Conservation (phyloP, 306 rosid genomes). For the Carpinus fangiana region DNA sequence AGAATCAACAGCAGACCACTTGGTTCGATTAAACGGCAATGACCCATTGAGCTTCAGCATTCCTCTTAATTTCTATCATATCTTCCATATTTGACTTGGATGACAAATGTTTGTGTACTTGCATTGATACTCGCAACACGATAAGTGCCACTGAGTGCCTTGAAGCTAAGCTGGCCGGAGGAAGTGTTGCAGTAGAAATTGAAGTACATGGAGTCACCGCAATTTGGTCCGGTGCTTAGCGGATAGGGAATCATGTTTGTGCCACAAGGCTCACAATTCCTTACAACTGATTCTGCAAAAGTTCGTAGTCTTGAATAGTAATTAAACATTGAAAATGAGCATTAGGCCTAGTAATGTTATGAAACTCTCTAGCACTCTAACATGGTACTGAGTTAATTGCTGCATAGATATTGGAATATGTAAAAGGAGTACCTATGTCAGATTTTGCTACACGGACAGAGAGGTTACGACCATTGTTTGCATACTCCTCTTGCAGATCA, state of each 20-base stretch:
- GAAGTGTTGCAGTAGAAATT: slow-evolving; percentile 24
- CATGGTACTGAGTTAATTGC: too few species aligned
- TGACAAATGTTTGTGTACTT: slow-evolving; percentile 7
- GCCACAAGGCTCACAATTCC: slow-evolving; percentile 48
- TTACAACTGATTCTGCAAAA: slow-evolving; percentile 34
- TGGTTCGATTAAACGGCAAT: background rate
- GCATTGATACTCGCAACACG: slow-evolving; percentile 13
- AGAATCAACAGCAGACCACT: background rate
- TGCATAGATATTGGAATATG: too few species aligned
- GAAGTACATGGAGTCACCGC: slow-evolving; percentile 46
- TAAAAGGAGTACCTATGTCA: slow-evolving; percentile 30
- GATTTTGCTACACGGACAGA: slow-evolving; percentile 14
- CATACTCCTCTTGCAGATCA: slow-evolving; percentile 28
- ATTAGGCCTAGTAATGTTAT: too few species aligned
- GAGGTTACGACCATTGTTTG: background rate
- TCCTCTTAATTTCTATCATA: background rate
- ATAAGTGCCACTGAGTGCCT: background rate
- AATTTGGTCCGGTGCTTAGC: slow-evolving; percentile 34
- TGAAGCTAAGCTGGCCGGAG: slow-evolving; percentile 29
- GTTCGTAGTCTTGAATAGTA: background rate
- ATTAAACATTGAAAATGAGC: background rate
- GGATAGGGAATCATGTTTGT: slow-evolving; percentile 52
- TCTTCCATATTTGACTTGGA: background rate
- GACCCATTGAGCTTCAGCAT: background rate
- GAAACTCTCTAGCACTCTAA: too few species aligned